Evolutionary conservation across 2,329 filamentous ascomycete genomes (phyloP), one percentile per base, ranked within the genome.

Genomic region (Talaromyces atroroseus): DNA sequence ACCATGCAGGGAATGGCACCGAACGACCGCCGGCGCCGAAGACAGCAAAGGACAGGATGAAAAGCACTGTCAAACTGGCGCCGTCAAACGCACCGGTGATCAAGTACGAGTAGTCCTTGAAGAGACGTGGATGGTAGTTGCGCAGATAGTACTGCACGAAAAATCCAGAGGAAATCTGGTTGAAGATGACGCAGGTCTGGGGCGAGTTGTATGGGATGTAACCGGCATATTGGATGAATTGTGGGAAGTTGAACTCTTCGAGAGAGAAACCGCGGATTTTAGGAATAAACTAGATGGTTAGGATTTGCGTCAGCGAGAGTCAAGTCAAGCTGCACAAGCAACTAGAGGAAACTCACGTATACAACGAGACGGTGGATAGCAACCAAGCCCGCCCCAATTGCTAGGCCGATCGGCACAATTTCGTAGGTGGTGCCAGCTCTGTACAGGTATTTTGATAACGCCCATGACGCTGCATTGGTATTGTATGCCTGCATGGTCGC

Each of bases 1-100:
- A 82, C 80, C 80, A 82, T 1, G 62, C 65, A 0, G 80, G 79
- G 62, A 82, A 82, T 0, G 76, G 71, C 10, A 69, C 63, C 0
- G 74, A 64, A 1, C 60, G 57, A 0, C 77, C 77, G 29, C 78
- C 77, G 2, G 78, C 79, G 0, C 80, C 80, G 54, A 82, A 81
- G 0, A 82, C 80, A 1, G 80, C 79, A 66, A 82, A 82, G 0
- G 79, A 81, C 12, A 82, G 67, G 42, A 82, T 76, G 52, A 82
- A 82, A 2, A 82, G 67, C 0, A 74, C 76, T 1, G 70, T 66
- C 3, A 81, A 69, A 57, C 72, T 75, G 7, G 74, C 80, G 10
- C 80, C 80, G 58, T 82, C 80, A 16, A 78, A 78, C 0, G 79
- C 79, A n/a, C 75, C 79, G 0, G 78, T 76, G 1, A 82, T 65